phyloP scores from a whole-genome alignment of 2,329 filamentous ascomycete genomes.

The Fusarium longipes region DNA sequence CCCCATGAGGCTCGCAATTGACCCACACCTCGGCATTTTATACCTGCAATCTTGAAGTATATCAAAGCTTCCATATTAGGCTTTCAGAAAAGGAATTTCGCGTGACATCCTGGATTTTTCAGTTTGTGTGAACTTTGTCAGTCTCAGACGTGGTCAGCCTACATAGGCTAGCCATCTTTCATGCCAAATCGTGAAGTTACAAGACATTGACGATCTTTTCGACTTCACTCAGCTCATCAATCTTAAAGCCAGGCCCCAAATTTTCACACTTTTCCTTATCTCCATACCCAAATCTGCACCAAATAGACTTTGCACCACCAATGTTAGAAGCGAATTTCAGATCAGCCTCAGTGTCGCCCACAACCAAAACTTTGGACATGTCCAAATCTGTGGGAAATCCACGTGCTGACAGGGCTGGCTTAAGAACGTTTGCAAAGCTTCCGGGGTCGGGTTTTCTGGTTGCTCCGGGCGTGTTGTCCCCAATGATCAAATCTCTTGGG shows the following conservation, averaged over 20 bases:
- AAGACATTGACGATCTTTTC: not conserved
- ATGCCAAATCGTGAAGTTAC: not conserved
- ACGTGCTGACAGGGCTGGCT: not conserved
- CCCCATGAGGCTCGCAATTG: too few relatives aligned
- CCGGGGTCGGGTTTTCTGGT: conserved; percentile 3
- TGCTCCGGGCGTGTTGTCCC: conserved; percentile 11
- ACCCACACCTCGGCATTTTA: too few relatives aligned
- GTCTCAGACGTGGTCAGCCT: too few relatives aligned
- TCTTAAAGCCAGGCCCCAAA: not conserved
- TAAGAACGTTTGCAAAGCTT: not conserved
- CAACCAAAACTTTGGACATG: not conserved
- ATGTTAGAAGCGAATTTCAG: not conserved
- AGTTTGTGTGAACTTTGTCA: too few relatives aligned
- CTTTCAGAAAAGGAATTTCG: too few relatives aligned
- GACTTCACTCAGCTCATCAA: not conserved
- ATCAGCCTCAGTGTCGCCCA: conserved; percentile 12
- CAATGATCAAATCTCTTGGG: not conserved
- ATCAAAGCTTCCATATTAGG: too few relatives aligned
- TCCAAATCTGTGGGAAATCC: not conserved
- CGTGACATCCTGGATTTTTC: too few relatives aligned
- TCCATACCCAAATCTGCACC: conserved; percentile 24
- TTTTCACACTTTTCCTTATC: conserved; percentile 1
- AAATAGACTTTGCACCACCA: conserved; percentile 16
- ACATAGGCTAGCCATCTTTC: not conserved
- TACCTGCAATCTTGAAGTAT: too few relatives aligned